Conservation (phyloP, 441 rosid species). For the Populus hybrid region DNA sequence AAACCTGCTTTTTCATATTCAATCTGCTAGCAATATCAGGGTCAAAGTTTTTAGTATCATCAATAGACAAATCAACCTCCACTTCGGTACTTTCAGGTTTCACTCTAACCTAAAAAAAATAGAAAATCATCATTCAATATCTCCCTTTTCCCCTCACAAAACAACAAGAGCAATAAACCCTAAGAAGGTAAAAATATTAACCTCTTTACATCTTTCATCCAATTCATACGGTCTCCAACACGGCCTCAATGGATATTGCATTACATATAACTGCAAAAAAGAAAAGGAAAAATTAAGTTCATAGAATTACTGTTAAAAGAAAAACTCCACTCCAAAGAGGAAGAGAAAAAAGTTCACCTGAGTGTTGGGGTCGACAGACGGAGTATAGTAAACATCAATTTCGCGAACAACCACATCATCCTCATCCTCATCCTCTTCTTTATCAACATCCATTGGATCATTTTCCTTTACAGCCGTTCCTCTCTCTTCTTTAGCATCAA, state of each 20-base stretch:
- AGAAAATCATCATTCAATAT: conserved; percentile 2
- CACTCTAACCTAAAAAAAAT: conserved; percentile 64
- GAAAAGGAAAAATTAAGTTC: neutral
- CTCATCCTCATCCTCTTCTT: conserved; percentile 32
- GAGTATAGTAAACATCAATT: conserved; percentile 74
- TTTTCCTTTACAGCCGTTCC: conserved; percentile 20
- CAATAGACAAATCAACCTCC: conserved; percentile 69
- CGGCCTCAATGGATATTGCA: conserved; percentile 84
- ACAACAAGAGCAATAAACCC: neutral
- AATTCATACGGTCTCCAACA: conserved; percentile 89
- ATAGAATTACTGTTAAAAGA: neutral
- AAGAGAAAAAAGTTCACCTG: conserved; percentile 33
- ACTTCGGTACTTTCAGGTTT: conserved; percentile 48
- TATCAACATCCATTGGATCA: conserved; percentile 42
- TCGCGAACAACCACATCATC: conserved; percentile 83
- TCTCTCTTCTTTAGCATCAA: conserved; percentile 33
- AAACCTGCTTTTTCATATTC: conserved; percentile 62
- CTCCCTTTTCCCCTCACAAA: neutral
- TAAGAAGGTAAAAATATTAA: conserved; percentile 17
- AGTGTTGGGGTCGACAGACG: conserved; percentile 46
- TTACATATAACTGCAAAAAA: conserved; percentile 58
- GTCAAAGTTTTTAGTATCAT: conserved; percentile 59
- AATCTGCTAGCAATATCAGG: conserved; percentile 28
- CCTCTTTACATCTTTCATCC: conserved; percentile 81
- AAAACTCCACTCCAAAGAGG: neutral